These are phyloP conservation scores for Wickerhamomyces ciferrii DNA, from an alignment of 805 yeast genomes.

Conservation along the genomic window DNA sequence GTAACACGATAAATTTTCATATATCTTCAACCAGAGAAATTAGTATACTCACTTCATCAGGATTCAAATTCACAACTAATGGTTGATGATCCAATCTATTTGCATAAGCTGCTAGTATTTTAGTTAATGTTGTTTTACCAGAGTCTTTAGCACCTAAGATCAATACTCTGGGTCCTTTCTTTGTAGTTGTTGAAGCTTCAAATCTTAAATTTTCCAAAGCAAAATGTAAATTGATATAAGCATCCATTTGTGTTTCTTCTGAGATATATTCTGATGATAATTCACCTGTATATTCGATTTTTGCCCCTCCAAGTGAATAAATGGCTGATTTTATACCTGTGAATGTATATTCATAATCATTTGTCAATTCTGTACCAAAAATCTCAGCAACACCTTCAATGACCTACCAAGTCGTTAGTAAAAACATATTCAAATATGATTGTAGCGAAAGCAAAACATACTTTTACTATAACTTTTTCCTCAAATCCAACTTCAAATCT, in stretches of 20 bases:
- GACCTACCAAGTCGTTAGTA: constrained; percentile 21
- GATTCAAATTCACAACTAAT: constrained; percentile 73
- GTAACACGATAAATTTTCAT: too few species aligned
- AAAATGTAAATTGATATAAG: constrained; percentile 66
- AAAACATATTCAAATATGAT: neutral
- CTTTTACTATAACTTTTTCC: constrained; percentile 43
- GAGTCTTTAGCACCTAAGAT: constrained; percentile 66
- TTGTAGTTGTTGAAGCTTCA: constrained; percentile 16
- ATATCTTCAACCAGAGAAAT: too few species aligned
- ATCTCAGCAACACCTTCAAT: constrained; percentile 77
- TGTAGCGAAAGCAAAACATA: constrained; percentile 20
- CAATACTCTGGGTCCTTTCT: constrained; percentile 43
- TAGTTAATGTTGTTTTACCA: constrained; percentile 77
- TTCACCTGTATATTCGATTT: constrained; percentile 34
- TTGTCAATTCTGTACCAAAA: constrained; percentile 88
- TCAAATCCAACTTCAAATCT: constrained; percentile 61
- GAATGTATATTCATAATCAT: constrained; percentile 56
- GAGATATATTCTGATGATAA: constrained; percentile 55
- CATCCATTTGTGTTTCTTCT: constrained; percentile 64
- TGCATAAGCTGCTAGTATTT: constrained; percentile 71
- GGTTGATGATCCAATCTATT: constrained; percentile 67
- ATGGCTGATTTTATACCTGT: constrained; percentile 49
- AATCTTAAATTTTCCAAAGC: constrained; percentile 57
- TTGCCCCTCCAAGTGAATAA: constrained; percentile 63
- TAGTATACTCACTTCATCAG: constrained; percentile 40